A percentile compares a stretch with the other conserved stretches of the same genome.
phyloP scores from a whole-genome alignment of 495 filamentous ascomycete species.

The Aspergillus biplanus region DNA sequence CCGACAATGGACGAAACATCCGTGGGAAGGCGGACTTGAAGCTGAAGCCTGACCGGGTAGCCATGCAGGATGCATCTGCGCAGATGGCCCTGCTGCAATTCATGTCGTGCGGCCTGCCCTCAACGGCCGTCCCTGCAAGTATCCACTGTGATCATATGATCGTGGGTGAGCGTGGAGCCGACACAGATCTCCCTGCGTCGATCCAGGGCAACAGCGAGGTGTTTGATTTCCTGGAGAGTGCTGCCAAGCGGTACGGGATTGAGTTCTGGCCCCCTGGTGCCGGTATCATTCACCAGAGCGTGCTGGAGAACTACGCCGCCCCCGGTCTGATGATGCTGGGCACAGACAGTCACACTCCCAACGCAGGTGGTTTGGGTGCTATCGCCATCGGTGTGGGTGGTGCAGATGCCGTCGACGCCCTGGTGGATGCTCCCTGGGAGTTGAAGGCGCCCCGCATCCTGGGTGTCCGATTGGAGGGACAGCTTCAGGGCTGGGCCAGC shows the following conservation, averaged over 20 bases:
- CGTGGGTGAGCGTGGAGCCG: conserved; percentile 84
- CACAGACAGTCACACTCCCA: conserved; percentile 97
- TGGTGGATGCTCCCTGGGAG: conserved; percentile 97
- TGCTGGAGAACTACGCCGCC: conserved; percentile 97
- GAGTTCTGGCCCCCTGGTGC: conserved; percentile 99
- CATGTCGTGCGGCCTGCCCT: conserved; percentile 92
- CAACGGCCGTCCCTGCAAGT: conserved; percentile 93
- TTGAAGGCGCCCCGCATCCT: conserved; percentile 89
- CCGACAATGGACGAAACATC: conserved; percentile 75
- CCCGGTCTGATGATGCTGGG: conserved; percentile 99
- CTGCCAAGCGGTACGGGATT: conserved; percentile 93
- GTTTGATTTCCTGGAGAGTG: conserved; percentile 95
- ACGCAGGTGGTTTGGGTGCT: conserved; percentile 88
- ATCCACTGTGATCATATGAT: conserved; percentile 99
- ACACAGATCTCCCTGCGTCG: conserved; percentile 81
- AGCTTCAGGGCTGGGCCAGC: conserved; percentile 85
- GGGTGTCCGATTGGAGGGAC: conserved; percentile 82
- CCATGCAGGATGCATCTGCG: conserved; percentile 98
- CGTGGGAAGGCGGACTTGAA: conserved; percentile 91
- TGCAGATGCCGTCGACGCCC: conserved; percentile 94
- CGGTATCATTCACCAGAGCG: conserved; percentile 99
- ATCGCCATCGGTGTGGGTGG: conserved; percentile 98
- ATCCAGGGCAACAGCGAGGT: conserved; percentile 95
- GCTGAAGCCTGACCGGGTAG: conserved; percentile 95
- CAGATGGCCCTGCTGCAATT: conserved; percentile 99